phyloP scores from a whole-genome alignment of 225 moss, liverwort and hornwort genomes.

The Neckera pumila region DNA sequence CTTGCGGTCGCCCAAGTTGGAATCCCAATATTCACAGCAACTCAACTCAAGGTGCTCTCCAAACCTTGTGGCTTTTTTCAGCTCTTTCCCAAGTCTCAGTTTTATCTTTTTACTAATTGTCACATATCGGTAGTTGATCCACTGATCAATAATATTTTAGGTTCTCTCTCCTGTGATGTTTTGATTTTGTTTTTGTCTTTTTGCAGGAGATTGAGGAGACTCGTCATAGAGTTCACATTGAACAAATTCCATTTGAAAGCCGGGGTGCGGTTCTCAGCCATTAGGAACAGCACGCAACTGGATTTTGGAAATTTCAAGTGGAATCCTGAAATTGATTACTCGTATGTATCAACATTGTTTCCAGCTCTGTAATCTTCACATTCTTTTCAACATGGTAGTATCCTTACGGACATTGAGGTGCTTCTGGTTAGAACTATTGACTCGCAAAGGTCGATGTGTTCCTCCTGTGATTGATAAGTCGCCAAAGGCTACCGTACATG shows the following conservation, averaged over 20 bases:
- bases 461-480: neutral
- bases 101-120: neutral
- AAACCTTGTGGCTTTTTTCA: neutral
- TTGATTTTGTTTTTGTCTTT: neutral
- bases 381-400: neutral
- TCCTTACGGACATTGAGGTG: neutral
- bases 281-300: neutral
- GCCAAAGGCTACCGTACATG: neutral
- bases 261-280: slow-evolving; percentile 5
- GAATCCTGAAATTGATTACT: neutral
- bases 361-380: neutral
- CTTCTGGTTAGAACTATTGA: neutral
- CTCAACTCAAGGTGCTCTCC: slow-evolving; percentile 44
- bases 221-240: slow-evolving; percentile 9
- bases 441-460: neutral
- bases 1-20: slow-evolving; percentile 80
- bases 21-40: slow-evolving; percentile 45
- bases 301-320: neutral
- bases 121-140: neutral
- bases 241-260: slow-evolving; percentile 13
- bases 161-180: neutral
- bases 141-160: neutral
- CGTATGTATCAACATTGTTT: neutral
- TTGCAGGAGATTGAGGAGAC: slow-evolving; percentile 32
- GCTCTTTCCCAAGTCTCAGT: neutral